Percentiles rank a stretch among this genome's conserved stretches.
Evolutionary conservation across 345 rosid genomes (phyloP).

Genomic region (Geranium rotundifolium): DNA sequence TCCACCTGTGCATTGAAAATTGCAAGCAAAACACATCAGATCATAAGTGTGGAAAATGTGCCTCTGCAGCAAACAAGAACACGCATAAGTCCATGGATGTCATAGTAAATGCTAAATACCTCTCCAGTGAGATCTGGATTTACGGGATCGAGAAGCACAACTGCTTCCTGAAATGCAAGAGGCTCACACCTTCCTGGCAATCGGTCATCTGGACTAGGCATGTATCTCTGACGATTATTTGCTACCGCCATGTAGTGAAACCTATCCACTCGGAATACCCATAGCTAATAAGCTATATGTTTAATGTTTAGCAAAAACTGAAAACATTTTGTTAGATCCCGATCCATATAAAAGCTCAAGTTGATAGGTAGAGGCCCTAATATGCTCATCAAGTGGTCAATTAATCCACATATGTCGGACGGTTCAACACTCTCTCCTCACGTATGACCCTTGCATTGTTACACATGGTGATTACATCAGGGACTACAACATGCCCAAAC

Average conservation of each 20-base stretch:
- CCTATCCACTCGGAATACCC: slow-evolving; percentile 23
- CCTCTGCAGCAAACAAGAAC: background rate
- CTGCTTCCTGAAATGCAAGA: slow-evolving; percentile 79
- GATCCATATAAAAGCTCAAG: no score
- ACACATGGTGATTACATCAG: no score
- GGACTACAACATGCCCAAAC: no score
- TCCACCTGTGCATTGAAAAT: slow-evolving; percentile 45
- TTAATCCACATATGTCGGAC: no score
- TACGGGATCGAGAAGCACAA: slow-evolving; percentile 54
- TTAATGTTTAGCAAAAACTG: background rate
- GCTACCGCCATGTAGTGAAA: slow-evolving; percentile 81
- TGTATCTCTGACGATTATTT: slow-evolving; percentile 63
- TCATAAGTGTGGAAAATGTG: background rate
- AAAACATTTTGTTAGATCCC: no score
- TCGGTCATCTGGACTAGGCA: slow-evolving; percentile 89
- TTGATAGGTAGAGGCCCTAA: no score
- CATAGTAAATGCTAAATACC: slow-evolving; percentile 35
- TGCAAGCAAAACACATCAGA: background rate
- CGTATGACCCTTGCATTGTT: no score
- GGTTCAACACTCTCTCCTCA: no score
- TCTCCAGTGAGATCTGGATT: slow-evolving; percentile 72
- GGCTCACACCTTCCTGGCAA: slow-evolving; percentile 42
- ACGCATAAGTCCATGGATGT: background rate
- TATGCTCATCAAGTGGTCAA: no score
- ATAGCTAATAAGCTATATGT: background rate